These are phyloP conservation scores for Salix purpurea DNA, from an alignment of 345 rosid genomes.

Conservation along the genomic window DNA sequence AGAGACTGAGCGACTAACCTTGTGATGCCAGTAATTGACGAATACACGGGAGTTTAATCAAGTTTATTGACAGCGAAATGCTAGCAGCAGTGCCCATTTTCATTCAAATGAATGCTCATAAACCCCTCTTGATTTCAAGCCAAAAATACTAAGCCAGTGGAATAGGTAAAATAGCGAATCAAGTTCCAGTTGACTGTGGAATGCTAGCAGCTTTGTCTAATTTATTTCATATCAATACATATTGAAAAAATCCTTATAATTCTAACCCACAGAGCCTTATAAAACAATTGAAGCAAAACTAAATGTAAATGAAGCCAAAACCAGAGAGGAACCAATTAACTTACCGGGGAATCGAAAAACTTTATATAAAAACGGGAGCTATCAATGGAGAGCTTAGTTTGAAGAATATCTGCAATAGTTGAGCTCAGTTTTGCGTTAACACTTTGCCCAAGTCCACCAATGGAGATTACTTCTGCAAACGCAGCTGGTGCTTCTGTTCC, in stretches of 20 bases:
- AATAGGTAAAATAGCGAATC: background rate
- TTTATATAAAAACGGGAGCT: conserved; percentile 88
- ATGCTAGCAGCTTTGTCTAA: background rate
- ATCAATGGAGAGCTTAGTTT: conserved; percentile 71
- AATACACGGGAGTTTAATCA: background rate
- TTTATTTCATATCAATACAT: background rate
- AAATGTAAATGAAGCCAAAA: background rate
- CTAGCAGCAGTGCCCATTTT: background rate
- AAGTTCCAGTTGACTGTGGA: background rate
- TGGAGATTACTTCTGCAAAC: conserved; percentile 79
- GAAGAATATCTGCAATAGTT: conserved; percentile 72
- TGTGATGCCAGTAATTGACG: no score
- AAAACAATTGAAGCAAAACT: background rate
- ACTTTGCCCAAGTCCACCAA: conserved; percentile 68
- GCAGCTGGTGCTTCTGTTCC: conserved; percentile 91
- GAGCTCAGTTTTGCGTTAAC: conserved; percentile 79
- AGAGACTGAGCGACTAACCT: no score
- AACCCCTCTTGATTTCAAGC: no score
- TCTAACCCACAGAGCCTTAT: background rate
- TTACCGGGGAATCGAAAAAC: conserved; percentile 70
- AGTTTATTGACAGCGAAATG: background rate
- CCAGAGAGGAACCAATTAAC: conserved; percentile 1
- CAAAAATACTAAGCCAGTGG: background rate
- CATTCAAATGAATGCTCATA: no score
- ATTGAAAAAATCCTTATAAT: no score